Base-by-base conservation (phyloP, 345 rosid genomes). In the Clausena lansium region DNA sequence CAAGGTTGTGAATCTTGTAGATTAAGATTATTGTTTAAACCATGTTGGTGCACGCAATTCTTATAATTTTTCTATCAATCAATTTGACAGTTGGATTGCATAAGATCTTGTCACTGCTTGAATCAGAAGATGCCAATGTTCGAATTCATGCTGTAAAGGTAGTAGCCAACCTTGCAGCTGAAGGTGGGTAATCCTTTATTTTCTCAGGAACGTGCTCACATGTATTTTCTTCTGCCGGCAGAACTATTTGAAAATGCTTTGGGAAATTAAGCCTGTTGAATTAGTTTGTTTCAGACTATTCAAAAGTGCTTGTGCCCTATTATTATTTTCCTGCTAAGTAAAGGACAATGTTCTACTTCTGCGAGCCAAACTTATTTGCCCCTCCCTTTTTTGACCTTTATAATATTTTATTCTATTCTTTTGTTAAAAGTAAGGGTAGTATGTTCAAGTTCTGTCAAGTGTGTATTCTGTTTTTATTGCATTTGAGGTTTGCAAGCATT, bases 141-240 rank as follows among this genome's bases (percentile, higher is more conserved):
- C 89, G 93, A 69, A 90, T 97, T 78, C 98, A 97, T 81, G 99
- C 99, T 50, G 99, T 97, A 81, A 97, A 97, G 85, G 94, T 94
- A 76, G 98, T 97, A 35, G 99, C 99, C 45, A 97, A 94, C 85
- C 86, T 97, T 66, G 98, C 99, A 73, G 98, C 99, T 63, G 99
- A 97, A 91, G 99, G 99, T 93, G 73, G 76, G 81, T 65, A 17
- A 66, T 28, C 64, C 45, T 35, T 55, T 75, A 45, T 67, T 45
- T 35, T 80, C 77, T 24, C n/a, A 25, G 8, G 66, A 32, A 22
- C 20, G 1, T 67, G 63, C 20, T 58, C 14, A 5, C 28, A 24
- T 25, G 11, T n/a, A n/a, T 24, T 22, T 58, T 8, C 61, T 28
- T 3, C 28, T 45, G 14, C 20, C 17, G 24, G 10, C 41, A 58